phyloP scores from a whole-genome alignment of 768 basidiomycete species.

The Boletus patriciae region DNA sequence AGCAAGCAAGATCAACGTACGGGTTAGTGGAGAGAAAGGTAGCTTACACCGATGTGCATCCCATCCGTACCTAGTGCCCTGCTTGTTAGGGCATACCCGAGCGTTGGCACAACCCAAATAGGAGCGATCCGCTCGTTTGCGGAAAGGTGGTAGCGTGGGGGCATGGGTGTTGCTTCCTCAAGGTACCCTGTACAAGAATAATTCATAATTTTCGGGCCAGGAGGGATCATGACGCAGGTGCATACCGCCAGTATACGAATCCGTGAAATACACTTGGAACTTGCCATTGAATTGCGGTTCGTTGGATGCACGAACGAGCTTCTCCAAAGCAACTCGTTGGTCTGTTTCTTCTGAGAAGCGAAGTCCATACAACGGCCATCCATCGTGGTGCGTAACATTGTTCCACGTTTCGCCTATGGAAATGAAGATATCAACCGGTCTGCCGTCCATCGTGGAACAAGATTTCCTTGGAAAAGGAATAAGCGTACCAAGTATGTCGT shows the following conservation, averaged over 20 bases:
- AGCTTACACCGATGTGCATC: conserved; percentile 73
- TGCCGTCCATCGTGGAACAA: background rate
- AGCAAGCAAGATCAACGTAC: background rate
- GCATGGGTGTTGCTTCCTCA: conserved; percentile 51
- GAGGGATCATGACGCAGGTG: background rate
- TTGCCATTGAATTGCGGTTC: conserved; percentile 42
- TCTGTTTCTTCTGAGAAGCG: conserved; percentile 65
- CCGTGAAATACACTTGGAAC: conserved; percentile 57
- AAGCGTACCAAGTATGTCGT: conserved; percentile 28
- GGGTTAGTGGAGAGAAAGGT: background rate
- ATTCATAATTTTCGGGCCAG: background rate
- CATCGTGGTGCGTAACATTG: conserved; percentile 61
- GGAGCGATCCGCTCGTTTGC: conserved; percentile 80
- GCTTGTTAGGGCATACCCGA: conserved; percentile 79
- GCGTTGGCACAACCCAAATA: conserved; percentile 77
- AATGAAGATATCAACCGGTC: background rate
- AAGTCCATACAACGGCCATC: conserved; percentile 89
- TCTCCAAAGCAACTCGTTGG: conserved; percentile 50
- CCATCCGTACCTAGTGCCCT: conserved; percentile 56
- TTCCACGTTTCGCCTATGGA: conserved; percentile 24
- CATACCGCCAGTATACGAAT: conserved; percentile 25
- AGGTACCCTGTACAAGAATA: conserved; percentile 4
- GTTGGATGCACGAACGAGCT: conserved; percentile 54
- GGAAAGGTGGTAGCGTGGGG: conserved; percentile 73
- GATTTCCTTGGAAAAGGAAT: background rate